Conservation (phyloP, 768 basidiomycete species). For the Leccinum sublutescens region DNA sequence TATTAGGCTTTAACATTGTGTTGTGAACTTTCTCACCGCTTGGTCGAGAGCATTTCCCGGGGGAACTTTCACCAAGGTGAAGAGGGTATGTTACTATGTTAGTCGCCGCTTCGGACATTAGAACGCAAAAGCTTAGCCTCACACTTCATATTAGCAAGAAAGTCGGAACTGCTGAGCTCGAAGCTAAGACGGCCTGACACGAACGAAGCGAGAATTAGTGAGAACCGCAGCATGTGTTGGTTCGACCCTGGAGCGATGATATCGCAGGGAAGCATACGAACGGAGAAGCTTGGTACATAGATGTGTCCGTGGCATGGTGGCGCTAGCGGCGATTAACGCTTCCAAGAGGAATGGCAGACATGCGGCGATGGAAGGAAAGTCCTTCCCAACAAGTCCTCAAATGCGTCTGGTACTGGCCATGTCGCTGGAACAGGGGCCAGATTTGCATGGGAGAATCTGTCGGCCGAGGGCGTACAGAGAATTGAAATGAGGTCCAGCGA, state of each 20-base stretch:
- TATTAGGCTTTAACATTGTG: conserved; percentile 18
- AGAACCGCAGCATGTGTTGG: conserved; percentile 13
- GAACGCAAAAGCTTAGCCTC: neutral
- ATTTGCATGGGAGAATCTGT: conserved; percentile 31
- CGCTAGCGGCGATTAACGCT: conserved; percentile 31
- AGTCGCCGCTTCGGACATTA: conserved; percentile 1
- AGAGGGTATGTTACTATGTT: neutral
- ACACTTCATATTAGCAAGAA: conserved; percentile 1
- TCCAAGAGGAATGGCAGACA: conserved; percentile 25
- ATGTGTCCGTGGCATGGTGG: conserved; percentile 25
- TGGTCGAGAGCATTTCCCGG: conserved; percentile 8
- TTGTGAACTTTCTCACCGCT: conserved; percentile 19
- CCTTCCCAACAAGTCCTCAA: conserved; percentile 13
- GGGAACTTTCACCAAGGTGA: neutral
- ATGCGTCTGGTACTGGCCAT: conserved; percentile 5
- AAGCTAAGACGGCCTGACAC: conserved; percentile 13
- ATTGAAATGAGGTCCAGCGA: conserved; percentile 8
- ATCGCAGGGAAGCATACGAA: conserved; percentile 25
- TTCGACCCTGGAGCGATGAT: conserved; percentile 23
- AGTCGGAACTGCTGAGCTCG: conserved; percentile 1
- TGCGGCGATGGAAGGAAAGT: conserved; percentile 23
- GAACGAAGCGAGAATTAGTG: conserved; percentile 15
- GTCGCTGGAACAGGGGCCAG: conserved; percentile 11
- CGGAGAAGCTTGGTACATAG: conserved; percentile 22
- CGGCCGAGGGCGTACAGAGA: conserved; percentile 2